A percentile compares a stretch with the other conserved stretches of the same genome.
Conservation (phyloP, 2,329 filamentous ascomycete species). For the Dothistroma septosporum region DNA sequence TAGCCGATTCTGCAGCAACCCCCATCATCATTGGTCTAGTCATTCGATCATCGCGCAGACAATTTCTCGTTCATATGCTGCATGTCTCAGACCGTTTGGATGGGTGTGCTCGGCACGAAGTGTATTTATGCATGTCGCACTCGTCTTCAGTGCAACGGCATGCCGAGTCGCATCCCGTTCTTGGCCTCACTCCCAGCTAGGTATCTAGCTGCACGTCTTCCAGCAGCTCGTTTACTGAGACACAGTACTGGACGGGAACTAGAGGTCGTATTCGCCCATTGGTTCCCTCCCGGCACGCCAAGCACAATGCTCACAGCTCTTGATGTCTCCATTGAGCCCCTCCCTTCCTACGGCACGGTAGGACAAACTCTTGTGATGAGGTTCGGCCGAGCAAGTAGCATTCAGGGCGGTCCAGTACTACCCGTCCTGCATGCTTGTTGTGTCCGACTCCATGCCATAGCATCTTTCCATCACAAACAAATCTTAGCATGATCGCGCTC, state of each 20-base stretch:
- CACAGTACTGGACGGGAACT: not conserved
- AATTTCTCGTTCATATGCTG: not conserved
- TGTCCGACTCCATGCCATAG: constrained; percentile 19
- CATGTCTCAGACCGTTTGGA: not conserved
- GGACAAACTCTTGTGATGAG: not conserved
- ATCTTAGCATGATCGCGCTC: constrained; percentile 20
- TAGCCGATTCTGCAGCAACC: not conserved
- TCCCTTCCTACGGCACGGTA: constrained; percentile 5
- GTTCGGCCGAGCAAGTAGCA: not conserved
- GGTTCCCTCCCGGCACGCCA: not conserved
- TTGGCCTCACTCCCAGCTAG: too few relatives aligned
- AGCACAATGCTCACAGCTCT: not conserved
- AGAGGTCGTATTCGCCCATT: not conserved
- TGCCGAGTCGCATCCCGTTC: not conserved
- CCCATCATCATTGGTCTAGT: not conserved
- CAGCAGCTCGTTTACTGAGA: not conserved
- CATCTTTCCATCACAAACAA: constrained; percentile 21
- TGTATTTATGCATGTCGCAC: not conserved
- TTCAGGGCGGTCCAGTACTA: not conserved
- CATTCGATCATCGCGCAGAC: not conserved
- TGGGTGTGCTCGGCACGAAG: not conserved
- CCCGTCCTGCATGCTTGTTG: constrained; percentile 16
- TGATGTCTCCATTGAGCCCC: not conserved
- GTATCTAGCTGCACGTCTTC: not conserved
- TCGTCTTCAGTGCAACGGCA: not conserved